Conservation (phyloP, 495 filamentous ascomycete species). For the Rhypophila decipiens region DNA sequence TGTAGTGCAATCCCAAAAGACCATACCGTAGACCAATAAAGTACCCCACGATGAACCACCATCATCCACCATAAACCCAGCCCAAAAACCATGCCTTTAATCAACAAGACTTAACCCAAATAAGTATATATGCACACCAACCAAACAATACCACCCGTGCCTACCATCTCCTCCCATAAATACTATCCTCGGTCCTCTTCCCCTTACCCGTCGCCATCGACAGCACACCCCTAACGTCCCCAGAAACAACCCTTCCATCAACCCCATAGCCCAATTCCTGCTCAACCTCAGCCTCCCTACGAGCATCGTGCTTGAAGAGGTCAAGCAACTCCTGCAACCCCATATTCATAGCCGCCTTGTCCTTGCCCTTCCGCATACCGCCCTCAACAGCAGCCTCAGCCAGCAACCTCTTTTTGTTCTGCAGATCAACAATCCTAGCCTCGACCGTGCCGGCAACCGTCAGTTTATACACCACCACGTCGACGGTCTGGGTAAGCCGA, state of each 20-base stretch:
- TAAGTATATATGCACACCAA: not conserved
- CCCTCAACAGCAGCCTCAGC: conserved; percentile 52
- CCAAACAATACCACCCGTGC: not conserved
- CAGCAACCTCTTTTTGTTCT: conserved; percentile 84
- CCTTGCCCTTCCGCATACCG: conserved; percentile 37
- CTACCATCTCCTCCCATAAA: conserved; percentile 37
- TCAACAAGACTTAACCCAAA: not conserved
- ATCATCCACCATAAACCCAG: no score
- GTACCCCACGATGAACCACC: no score
- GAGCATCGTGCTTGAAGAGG: conserved; percentile 73
- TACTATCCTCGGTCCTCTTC: conserved; percentile 23
- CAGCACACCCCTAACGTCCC: conserved; percentile 11
- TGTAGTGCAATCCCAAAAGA: no score
- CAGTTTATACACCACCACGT: conserved; percentile 90
- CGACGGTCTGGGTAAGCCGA: conserved; percentile 86
- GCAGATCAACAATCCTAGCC: conserved; percentile 83
- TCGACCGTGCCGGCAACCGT: conserved; percentile 82
- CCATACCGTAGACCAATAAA: no score
- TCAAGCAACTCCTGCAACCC: conserved; percentile 90
- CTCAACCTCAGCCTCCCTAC: conserved; percentile 3
- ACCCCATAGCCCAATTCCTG: no score
- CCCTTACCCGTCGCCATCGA: conserved; percentile 1
- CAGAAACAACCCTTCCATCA: conserved; percentile 4
- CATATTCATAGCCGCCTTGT: conserved; percentile 66
- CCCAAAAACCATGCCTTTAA: no score